phyloP scores from a whole-genome alignment of 306 rosid genomes.

The Lablab purpureus region DNA sequence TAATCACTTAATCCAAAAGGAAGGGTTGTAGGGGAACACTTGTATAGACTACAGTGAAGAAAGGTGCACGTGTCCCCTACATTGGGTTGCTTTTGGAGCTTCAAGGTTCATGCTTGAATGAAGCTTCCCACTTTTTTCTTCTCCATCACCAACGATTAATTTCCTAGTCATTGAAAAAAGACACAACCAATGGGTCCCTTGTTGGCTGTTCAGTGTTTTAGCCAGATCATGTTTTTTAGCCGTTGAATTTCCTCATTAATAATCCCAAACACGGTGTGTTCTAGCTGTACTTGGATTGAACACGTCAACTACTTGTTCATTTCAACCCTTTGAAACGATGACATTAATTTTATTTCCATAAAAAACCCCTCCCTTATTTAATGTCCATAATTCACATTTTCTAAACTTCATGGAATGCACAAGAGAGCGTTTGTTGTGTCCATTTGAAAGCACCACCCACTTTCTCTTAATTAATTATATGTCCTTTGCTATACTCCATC shows the following conservation, averaged over 20 bases:
- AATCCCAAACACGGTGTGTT: constrained; percentile 30
- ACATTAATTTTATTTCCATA: not conserved
- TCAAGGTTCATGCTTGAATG: not conserved
- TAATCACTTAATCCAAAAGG: constrained; percentile 39
- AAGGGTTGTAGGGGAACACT: constrained; percentile 49
- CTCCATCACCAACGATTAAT: not conserved
- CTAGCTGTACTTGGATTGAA: constrained; percentile 49
- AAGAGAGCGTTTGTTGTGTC: constrained; percentile 49
- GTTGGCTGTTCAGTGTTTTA: constrained; percentile 41
- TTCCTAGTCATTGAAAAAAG: constrained; percentile 21
- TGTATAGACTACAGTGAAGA: not conserved
- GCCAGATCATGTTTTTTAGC: constrained; percentile 46
- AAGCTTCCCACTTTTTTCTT: constrained; percentile 35
- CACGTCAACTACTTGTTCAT: constrained; percentile 44
- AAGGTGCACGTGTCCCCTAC: constrained; percentile 34
- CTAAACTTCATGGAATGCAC: constrained; percentile 32
- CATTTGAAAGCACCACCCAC: constrained; percentile 34
- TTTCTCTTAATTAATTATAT: not conserved
- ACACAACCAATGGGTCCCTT: constrained; percentile 44
- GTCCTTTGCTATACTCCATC: constrained; percentile 31
- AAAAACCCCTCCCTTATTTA: not conserved
- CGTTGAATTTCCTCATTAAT: constrained; percentile 38
- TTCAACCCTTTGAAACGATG: constrained; percentile 22
- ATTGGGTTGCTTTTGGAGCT: constrained; percentile 6
- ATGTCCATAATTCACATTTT: not conserved